Evolutionary conservation across 1,284 basidiomycete genomes (phyloP).

Genomic region (Fomitopsis schrenkii): DNA sequence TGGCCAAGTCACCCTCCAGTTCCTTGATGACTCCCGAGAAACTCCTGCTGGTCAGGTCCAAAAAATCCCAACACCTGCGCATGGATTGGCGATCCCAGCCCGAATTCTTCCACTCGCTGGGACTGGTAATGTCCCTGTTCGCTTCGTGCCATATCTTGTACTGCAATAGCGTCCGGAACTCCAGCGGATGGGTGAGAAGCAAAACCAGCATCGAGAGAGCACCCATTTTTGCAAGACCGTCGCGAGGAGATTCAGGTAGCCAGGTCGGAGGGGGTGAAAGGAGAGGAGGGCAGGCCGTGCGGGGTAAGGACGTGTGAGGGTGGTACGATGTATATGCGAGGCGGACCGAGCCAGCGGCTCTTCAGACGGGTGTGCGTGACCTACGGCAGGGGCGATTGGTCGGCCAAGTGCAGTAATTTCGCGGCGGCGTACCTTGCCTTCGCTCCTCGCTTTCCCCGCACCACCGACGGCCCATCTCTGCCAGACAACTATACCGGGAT

Average conservation of each 20-base stretch:
- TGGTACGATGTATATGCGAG: slow-evolving; percentile 6
- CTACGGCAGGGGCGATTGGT: slow-evolving; percentile 1
- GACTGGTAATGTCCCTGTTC: slow-evolving; percentile 75
- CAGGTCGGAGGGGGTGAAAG: slow-evolving; percentile 1
- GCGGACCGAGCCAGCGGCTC: neutral
- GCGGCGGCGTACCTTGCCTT: neutral
- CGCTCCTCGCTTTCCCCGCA: neutral
- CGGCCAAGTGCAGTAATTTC: neutral
- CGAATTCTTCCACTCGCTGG: slow-evolving; percentile 67
- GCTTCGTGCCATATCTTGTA: slow-evolving; percentile 78
- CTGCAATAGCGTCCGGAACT: slow-evolving; percentile 76
- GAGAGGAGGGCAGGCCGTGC: neutral
- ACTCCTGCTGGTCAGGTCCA: slow-evolving; percentile 87
- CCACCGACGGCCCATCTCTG: neutral
- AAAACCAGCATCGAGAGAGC: slow-evolving; percentile 44
- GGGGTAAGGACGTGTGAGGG: neutral
- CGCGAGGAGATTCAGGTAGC: neutral
- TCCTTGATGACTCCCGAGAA: slow-evolving; percentile 97
- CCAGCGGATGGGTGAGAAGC: slow-evolving; percentile 70
- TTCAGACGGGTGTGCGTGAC: slow-evolving; percentile 3
- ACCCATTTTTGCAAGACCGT: slow-evolving; percentile 25
- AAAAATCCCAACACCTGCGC: slow-evolving; percentile 87
- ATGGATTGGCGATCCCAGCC: slow-evolving; percentile 84
- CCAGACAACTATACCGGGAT: neutral
- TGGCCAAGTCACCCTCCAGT: slow-evolving; percentile 90